Conservation (phyloP, 1,139 yeast genomes). For the Saccharomycopsis phalli region DNA sequence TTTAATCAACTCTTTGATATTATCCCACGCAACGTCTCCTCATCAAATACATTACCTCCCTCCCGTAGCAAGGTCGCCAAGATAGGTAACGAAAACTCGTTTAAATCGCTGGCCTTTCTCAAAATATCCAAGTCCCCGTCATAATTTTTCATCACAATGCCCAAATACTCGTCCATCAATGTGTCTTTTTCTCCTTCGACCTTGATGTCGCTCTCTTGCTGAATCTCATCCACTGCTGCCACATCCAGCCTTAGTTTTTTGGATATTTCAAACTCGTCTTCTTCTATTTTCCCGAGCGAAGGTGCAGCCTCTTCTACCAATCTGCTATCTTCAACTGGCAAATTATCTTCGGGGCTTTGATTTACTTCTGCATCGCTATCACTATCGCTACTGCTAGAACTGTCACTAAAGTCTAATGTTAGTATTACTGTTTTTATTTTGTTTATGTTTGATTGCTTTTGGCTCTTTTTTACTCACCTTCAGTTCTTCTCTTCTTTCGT, state of each 20-base stretch:
- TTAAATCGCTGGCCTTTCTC: conserved; percentile 59
- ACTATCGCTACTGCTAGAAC: conserved; percentile 1
- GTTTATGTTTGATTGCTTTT: not conserved
- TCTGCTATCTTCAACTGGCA: conserved; percentile 1
- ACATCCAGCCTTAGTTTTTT: not conserved
- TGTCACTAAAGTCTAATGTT: too few species aligned
- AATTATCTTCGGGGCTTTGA: not conserved
- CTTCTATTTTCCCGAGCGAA: conserved; percentile 3
- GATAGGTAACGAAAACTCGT: conserved; percentile 46
- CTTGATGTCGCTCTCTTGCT: not conserved
- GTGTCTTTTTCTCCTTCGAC: conserved; percentile 30
- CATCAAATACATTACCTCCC: conserved; percentile 59
- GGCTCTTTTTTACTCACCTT: conserved; percentile 7
- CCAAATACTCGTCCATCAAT: conserved; percentile 45
- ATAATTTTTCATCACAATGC: conserved; percentile 48
- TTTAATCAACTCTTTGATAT: conserved; percentile 4
- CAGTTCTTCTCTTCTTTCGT: conserved; percentile 22
- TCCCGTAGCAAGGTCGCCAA: conserved; percentile 60
- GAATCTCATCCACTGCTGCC: not conserved
- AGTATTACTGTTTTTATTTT: too few species aligned
- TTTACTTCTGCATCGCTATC: conserved; percentile 9
- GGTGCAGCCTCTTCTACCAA: not conserved
- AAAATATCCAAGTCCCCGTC: conserved; percentile 56
- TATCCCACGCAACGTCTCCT: conserved; percentile 39
- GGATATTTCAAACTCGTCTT: conserved; percentile 4